phyloP scores from a whole-genome alignment of 2,329 filamentous ascomycete genomes.

The Claviceps monticola region DNA sequence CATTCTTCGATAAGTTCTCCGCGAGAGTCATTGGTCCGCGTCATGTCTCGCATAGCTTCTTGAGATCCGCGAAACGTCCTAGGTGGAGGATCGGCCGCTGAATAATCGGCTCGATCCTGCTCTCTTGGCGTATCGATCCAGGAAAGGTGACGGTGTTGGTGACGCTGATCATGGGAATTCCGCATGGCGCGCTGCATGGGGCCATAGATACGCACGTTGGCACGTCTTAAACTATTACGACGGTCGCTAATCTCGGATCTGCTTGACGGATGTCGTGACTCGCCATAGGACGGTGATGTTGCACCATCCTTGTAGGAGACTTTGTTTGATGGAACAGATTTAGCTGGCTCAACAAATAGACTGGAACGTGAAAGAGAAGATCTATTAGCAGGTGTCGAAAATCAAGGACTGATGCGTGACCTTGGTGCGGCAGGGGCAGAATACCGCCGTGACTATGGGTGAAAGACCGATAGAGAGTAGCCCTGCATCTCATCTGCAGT shows the following conservation, averaged over 20 bases:
- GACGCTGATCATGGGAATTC: slow-evolving; percentile 8
- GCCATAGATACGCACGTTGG: slow-evolving; percentile 16
- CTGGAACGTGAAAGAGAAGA: slow-evolving; percentile 14
- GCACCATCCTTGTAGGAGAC: slow-evolving; percentile 16
- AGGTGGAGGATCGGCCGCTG: not conserved
- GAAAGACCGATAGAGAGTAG: slow-evolving; percentile 4
- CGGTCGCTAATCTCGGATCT: slow-evolving; percentile 20
- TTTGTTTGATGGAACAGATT: slow-evolving; percentile 28
- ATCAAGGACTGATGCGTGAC: not conserved
- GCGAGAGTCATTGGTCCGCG: slow-evolving; percentile 11
- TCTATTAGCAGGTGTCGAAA: slow-evolving; percentile 7
- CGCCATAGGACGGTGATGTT: slow-evolving; percentile 22
- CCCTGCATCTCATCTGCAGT: not conserved
- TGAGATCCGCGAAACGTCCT: slow-evolving; percentile 1
- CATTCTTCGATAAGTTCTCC: slow-evolving; percentile 16
- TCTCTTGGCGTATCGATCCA: slow-evolving; percentile 11
- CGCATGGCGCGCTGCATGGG: slow-evolving; percentile 13
- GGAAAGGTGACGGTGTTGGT: slow-evolving; percentile 8
- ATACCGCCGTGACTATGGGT: not conserved
- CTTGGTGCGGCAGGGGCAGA: not conserved
- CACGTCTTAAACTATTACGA: slow-evolving; percentile 10
- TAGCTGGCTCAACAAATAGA: slow-evolving; percentile 31
- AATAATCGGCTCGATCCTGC: not conserved
- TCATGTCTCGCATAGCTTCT: slow-evolving; percentile 9
- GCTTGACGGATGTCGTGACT: slow-evolving; percentile 24